Evolutionary conservation across 169 alveolate species (phyloP), one percentile per base, ranked within the genome.

Genomic region (Cryptosporidium viatorum): DNA sequence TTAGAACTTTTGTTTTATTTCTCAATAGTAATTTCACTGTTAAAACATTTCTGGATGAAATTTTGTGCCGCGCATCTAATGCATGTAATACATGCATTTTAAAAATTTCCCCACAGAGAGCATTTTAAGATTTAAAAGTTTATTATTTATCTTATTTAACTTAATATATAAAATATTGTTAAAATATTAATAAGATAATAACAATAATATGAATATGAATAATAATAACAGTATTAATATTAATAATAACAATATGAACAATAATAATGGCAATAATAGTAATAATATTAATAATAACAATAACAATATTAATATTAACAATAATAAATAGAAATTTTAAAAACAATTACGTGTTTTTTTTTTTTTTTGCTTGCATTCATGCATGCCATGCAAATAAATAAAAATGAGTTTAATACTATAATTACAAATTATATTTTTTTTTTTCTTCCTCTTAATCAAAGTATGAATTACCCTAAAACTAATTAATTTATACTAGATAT

Each of bases 21-120:
- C n/a, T 48, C 14, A 12, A 7, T 48, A 48, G 2, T 48, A 14
- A 48, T 48, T 9, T 14, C 55, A 48, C 14, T 48, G 2, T 3
- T 8, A 41, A 12, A 2, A 14, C 5, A 45, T 48, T 48, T 48
- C 5, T 48, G 55, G 55, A 48, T 48, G 55, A 14, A 48, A 14
- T 7, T 2, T 14, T 18, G 5, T 48, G 55, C 23, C 55, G 55
- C 55, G 23, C 69, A 59, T 59, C 3, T 23, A 10, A 2, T 59
- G 69, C 69, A 59, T 59, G 69, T 31, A 55, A 14, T 26, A 23
- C 69, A 59, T 59, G 69, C 69, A 31, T 21, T 55, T 58, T 31
- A 39, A 10, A 59, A 18, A 18, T 59, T n/a, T 59, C 16, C 69
- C 69, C 33, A 59, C 69, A 41, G n/a, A n/a, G n/a, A 41, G 0